phyloP scores from a whole-genome alignment of 2,329 filamentous ascomycete genomes.

The Colletotrichum endophyticum region DNA sequence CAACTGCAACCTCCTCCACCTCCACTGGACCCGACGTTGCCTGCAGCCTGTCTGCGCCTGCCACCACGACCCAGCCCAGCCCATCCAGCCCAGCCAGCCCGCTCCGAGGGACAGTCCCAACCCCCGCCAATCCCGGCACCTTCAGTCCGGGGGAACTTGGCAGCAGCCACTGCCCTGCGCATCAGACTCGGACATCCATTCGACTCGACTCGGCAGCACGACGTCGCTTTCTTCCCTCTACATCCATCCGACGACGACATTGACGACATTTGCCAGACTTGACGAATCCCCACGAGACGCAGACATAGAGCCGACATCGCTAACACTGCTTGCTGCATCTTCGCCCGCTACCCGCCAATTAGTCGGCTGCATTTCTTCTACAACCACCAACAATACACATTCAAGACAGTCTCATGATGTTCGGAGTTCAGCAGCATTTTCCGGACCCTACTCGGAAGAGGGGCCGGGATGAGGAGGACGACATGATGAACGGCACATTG shows the following conservation, averaged over 20 bases:
- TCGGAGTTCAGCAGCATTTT: neutral
- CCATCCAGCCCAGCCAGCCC: neutral
- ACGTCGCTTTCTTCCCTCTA: neutral
- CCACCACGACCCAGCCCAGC: neutral
- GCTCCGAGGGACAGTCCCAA: neutral
- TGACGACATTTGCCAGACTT: neutral
- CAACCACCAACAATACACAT: neutral
- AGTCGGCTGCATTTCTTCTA: neutral
- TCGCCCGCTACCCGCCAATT: neutral
- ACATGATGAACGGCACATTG: slow-evolving; percentile 36
- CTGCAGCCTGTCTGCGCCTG: neutral
- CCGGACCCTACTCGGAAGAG: slow-evolving; percentile 11
- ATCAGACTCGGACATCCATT: neutral
- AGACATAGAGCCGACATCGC: neutral
- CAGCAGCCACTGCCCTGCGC: neutral
- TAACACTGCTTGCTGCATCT: neutral
- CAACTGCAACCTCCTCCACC: neutral
- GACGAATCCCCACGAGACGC: neutral
- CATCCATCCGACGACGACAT: neutral
- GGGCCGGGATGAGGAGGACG: slow-evolving; percentile 46
- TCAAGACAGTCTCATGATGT: neutral
- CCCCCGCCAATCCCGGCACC: slow-evolving; percentile 23
- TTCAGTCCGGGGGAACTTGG: slow-evolving; percentile 18
- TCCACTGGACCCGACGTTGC: neutral
- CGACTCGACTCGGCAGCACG: neutral